Conservation (phyloP, 768 basidiomycete genomes). For the Agrocybe pediades region DNA sequence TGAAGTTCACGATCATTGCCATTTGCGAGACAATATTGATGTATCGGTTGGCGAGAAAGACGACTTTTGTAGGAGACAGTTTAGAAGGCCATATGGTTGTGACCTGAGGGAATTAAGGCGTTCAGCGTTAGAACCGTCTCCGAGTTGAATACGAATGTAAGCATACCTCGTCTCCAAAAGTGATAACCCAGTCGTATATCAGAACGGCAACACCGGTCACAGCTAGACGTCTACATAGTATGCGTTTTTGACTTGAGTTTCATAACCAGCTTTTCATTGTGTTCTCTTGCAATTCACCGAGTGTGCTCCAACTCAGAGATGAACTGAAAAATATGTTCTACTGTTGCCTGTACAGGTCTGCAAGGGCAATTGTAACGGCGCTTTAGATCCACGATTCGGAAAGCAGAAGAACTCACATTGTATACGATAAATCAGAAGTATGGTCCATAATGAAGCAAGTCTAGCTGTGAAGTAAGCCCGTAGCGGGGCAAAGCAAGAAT, state of each 20-base stretch:
- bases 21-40: constrained; percentile 17
- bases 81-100: constrained; percentile 21
- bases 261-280: not conserved
- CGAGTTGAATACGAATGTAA: not conserved
- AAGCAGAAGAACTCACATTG: not conserved
- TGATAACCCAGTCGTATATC: constrained; percentile 19
- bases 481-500: not conserved
- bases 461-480: not conserved
- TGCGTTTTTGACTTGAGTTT: not conserved
- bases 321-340: constrained; percentile 1
- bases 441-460: not conserved
- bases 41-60: constrained; percentile 23
- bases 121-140: not conserved
- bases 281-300: not conserved
- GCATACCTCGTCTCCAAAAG: constrained; percentile 19
- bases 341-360: not conserved
- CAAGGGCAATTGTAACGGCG: not conserved
- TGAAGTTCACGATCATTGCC: constrained; percentile 9
- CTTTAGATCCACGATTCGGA: not conserved
- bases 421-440: not conserved
- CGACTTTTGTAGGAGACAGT: constrained; percentile 17
- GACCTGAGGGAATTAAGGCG: constrained; percentile 1
- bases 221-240: constrained; percentile 9
- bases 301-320: not conserved
- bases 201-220: constrained; percentile 10